Evolutionary conservation across 1,139 yeast species (phyloP).

Genomic region (Diutina siamensis): DNA sequence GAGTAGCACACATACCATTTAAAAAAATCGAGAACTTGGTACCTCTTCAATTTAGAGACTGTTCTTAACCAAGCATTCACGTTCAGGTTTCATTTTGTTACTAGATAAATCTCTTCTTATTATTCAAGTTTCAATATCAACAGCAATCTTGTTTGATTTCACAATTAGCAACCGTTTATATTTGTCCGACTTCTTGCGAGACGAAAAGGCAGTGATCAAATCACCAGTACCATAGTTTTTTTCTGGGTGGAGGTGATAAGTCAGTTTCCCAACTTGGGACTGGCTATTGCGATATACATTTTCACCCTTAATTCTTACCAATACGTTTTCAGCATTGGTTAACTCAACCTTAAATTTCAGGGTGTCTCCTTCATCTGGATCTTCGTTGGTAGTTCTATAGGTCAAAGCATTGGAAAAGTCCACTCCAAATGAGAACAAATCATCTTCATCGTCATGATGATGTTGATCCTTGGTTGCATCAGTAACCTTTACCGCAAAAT

Average conservation of each 20-base stretch:
- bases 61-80: too few relatives aligned
- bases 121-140: too few relatives aligned
- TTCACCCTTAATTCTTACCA: background rate
- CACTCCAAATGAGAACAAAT: background rate
- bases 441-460: too few relatives aligned
- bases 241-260: background rate
- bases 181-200: background rate
- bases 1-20: too few relatives aligned
- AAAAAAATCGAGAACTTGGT: too few relatives aligned
- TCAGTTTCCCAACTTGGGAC: background rate
- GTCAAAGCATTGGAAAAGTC: background rate
- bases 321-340: background rate
- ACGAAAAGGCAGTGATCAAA: background rate
- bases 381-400: background rate
- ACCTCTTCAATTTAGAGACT: too few relatives aligned
- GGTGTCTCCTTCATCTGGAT: too few relatives aligned
- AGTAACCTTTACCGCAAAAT: background rate
- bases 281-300: background rate
- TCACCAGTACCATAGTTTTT: background rate
- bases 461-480: too few relatives aligned
- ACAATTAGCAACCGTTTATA: background rate
- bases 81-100: too few relatives aligned
- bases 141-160: background rate
- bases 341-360: background rate
- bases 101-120: too few relatives aligned